These are phyloP conservation scores for Singerocomus inundabilis DNA, from an alignment of 1,284 basidiomycete species.

Conservation along the genomic window DNA sequence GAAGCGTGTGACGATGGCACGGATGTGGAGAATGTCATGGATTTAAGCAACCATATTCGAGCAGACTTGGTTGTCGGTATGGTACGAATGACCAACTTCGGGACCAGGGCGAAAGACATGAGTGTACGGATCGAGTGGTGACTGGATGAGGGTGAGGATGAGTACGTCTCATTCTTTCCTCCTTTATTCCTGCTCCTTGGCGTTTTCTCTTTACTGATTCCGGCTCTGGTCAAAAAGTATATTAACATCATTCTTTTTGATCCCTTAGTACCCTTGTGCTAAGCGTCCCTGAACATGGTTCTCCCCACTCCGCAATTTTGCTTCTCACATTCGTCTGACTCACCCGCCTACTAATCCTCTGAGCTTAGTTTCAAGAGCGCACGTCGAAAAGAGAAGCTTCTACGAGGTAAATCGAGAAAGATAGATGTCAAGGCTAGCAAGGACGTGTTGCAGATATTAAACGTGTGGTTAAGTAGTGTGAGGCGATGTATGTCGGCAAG, in stretches of 20 bases:
- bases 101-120: conserved; percentile 15
- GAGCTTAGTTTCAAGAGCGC: conserved; percentile 64
- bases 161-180: conserved; percentile 55
- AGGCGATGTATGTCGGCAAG: conserved; percentile 48
- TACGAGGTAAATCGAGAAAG: conserved; percentile 56
- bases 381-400: conserved; percentile 70
- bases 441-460: conserved; percentile 45
- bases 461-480: conserved; percentile 50
- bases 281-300: conserved; percentile 2
- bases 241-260: conserved; percentile 5
- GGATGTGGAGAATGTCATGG: background rate
- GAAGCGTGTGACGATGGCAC: conserved; percentile 11
- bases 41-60: conserved; percentile 72
- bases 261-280: conserved; percentile 22
- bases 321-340: conserved; percentile 69
- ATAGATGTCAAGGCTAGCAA: conserved; percentile 39
- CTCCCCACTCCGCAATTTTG: conserved; percentile 45
- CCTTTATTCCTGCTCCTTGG: background rate
- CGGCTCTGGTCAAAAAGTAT: background rate
- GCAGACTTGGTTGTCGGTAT: conserved; percentile 73
- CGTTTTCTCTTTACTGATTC: background rate
- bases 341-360: conserved; percentile 63
- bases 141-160: conserved; percentile 86
- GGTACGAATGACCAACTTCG: conserved; percentile 28
- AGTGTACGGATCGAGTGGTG: conserved; percentile 83